These are phyloP conservation scores for Coniochaeta sp. DNA, from an alignment of 2,329 filamentous ascomycete species.

Conservation along the genomic window DNA sequence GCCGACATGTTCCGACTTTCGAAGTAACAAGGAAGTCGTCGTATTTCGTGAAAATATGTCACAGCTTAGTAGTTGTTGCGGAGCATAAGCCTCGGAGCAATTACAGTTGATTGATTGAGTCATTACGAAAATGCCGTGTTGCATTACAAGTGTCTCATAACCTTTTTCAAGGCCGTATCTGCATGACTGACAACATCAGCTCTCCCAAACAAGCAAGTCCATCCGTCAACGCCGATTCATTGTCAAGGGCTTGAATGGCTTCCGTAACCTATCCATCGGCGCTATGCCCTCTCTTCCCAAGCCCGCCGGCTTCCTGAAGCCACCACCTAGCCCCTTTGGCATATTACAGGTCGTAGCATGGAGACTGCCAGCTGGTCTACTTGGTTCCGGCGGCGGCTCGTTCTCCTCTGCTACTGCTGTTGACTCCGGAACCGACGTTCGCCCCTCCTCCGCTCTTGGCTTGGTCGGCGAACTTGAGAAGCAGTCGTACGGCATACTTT, in stretches of 20 bases:
- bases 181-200: background rate
- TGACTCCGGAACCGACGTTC: background rate
- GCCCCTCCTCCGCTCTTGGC: slow-evolving; percentile 4
- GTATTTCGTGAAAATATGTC: no score
- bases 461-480: slow-evolving; percentile 49
- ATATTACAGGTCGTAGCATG: slow-evolving; percentile 43
- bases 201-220: background rate
- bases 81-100: no score
- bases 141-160: background rate
- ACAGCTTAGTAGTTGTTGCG: no score
- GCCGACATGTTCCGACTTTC: background rate
- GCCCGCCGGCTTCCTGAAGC: slow-evolving; percentile 35
- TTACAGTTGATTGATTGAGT: no score
- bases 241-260: slow-evolving; percentile 50
- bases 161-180: background rate
- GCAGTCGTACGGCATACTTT: slow-evolving; percentile 41
- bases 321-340: slow-evolving; percentile 18
- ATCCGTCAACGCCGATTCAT: slow-evolving; percentile 29
- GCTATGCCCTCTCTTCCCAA: slow-evolving; percentile 34
- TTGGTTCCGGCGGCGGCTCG: slow-evolving; percentile 21
- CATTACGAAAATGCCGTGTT: no score
- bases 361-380: slow-evolving; percentile 34
- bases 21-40: no score
- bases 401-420: background rate
- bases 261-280: slow-evolving; percentile 41